These are phyloP conservation scores for Tanacetum coccineum DNA, from an alignment of 129 eudicot species.

Conservation along the genomic window DNA sequence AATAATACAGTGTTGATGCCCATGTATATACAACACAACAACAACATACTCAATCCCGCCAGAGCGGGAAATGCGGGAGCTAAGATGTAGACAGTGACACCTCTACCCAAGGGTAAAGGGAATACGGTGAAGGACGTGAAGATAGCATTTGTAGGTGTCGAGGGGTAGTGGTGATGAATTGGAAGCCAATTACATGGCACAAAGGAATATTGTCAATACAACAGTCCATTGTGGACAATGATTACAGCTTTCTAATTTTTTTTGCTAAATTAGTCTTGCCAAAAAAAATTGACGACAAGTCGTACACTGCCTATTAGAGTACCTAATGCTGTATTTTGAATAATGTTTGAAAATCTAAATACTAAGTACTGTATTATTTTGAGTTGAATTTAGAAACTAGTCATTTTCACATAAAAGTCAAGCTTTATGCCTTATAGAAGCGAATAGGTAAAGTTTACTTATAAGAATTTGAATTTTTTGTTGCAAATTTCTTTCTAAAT, in stretches of 20 bases:
- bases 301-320: neutral
- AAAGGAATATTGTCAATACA: neutral
- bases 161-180: neutral
- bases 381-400: neutral
- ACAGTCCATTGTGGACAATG: neutral
- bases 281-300: no score
- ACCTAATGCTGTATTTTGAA: neutral
- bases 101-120: no score
- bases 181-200: neutral
- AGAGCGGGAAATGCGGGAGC: no score
- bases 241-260: neutral
- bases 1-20: no score
- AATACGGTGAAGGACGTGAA: neutral
- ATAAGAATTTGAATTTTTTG: no score
- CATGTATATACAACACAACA: no score
- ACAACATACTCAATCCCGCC: no score
- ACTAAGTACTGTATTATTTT: neutral
- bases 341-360: neutral
- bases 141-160: neutral
- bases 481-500: neutral
- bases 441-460: neutral
- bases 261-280: no score
- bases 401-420: neutral
- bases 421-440: neutral
- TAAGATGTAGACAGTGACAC: no score